Conservation (phyloP, 495 filamentous ascomycete genomes). For the Penicillium samsonianum region DNA sequence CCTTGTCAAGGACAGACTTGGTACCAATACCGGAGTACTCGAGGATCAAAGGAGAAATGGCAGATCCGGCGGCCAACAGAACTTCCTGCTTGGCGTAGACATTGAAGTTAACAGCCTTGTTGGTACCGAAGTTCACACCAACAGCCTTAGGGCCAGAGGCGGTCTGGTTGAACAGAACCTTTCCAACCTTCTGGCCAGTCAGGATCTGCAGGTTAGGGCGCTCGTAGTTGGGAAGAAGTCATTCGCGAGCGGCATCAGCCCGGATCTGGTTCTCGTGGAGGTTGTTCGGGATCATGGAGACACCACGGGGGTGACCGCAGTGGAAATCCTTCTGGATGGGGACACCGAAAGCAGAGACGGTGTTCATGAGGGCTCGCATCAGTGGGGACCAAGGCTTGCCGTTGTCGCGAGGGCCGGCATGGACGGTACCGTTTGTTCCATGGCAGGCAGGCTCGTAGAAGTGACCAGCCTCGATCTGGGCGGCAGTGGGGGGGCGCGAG, state of each 20-base stretch:
- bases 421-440: conserved; percentile 28
- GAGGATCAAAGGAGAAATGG: conserved; percentile 55
- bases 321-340: conserved; percentile 23
- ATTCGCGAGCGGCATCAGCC: conserved; percentile 49
- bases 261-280: conserved; percentile 27
- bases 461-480: conserved; percentile 24
- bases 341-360: conserved; percentile 15
- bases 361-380: conserved; percentile 28
- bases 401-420: conserved; percentile 24
- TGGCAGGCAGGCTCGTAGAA: conserved; percentile 28
- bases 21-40: conserved; percentile 49
- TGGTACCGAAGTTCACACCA: conserved; percentile 42
- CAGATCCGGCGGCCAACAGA: conserved; percentile 55
- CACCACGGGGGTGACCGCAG: conserved; percentile 30
- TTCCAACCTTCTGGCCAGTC: conserved; percentile 47
- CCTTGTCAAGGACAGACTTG: conserved; percentile 39
- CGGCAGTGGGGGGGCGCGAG: conserved; percentile 17
- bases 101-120: conserved; percentile 29
- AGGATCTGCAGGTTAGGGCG: conserved; percentile 50
- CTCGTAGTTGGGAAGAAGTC: conserved; percentile 45
- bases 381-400: conserved; percentile 24
- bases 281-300: conserved; percentile 33
- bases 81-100: conserved; percentile 49
- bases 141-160: conserved; percentile 15
- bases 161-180: conserved; percentile 35